phyloP scores from a whole-genome alignment of 2,329 filamentous ascomycete genomes.

The Zymoseptoria crescenta region DNA sequence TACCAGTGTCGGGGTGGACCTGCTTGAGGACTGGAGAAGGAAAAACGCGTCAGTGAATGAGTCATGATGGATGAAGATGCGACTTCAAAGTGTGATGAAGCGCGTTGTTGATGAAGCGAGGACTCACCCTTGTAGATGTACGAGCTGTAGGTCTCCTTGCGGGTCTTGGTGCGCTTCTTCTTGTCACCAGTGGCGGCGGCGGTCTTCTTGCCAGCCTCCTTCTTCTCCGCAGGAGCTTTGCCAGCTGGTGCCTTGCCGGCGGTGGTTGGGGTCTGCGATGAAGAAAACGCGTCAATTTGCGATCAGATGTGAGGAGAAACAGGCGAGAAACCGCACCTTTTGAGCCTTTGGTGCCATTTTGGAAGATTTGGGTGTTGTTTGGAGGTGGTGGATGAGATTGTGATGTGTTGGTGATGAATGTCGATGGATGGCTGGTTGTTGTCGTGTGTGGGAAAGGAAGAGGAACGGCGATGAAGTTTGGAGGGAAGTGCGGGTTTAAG shows the following conservation, averaged over 20 bases:
- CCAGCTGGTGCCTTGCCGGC: slow-evolving; percentile 85
- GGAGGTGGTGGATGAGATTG: slow-evolving; percentile 26
- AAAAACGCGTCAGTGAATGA: slow-evolving; percentile 32
- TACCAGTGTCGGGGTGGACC: slow-evolving; percentile 99
- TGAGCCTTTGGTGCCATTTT: slow-evolving; percentile 98
- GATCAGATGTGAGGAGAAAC: slow-evolving; percentile 9
- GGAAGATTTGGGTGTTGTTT: slow-evolving; percentile 27
- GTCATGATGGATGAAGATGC: slow-evolving; percentile 12
- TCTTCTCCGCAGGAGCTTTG: slow-evolving; percentile 89
- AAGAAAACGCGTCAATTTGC: slow-evolving; percentile 15
- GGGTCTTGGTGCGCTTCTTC: slow-evolving; percentile 99
- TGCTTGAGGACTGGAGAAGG: slow-evolving; percentile 81
- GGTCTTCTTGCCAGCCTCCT: slow-evolving; percentile 99
- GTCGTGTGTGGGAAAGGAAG: slow-evolving; percentile 33
- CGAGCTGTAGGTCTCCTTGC: slow-evolving; percentile 99
- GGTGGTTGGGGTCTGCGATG: slow-evolving; percentile 65
- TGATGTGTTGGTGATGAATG: slow-evolving; percentile 25
- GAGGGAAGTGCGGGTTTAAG: slow-evolving; percentile 11
- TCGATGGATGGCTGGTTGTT: slow-evolving; percentile 23
- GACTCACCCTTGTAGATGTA: slow-evolving; percentile 99
- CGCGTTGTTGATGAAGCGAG: slow-evolving; percentile 9
- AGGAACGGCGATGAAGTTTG: slow-evolving; percentile 14
- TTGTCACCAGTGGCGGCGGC: slow-evolving; percentile 85
- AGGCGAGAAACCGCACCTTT: slow-evolving; percentile 44
- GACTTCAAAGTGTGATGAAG: slow-evolving; percentile 12